These are phyloP conservation scores for Lentinula raphanica DNA, from an alignment of 768 basidiomycete species.

Conservation along the genomic window DNA sequence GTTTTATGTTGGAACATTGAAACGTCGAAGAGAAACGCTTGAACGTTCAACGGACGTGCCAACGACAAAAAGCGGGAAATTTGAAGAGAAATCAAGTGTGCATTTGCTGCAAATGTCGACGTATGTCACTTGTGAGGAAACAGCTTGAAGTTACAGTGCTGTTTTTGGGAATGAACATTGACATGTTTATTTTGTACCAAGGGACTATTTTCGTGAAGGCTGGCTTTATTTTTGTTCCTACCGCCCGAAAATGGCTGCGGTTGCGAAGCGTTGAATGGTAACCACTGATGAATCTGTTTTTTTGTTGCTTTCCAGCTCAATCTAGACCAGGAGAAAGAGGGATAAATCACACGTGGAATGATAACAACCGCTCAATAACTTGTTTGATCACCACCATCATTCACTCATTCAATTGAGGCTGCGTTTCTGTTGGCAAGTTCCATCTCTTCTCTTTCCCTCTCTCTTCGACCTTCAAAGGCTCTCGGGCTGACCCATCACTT, in stretches of 20 bases:
- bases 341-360: not conserved
- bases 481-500: constrained; percentile 13
- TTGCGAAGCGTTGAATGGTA: not conserved
- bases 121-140: no score
- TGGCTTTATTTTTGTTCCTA: not conserved
- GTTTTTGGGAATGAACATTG: no score
- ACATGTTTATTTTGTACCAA: no score
- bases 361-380: not conserved
- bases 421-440: constrained; percentile 12
- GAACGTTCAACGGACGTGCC: no score
- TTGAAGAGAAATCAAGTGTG: no score
- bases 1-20: no score
- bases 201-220: no score
- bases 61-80: no score
- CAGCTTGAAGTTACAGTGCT: no score
- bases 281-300: not conserved
- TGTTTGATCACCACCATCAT: not conserved
- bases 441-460: constrained; percentile 18
- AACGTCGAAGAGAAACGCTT: no score
- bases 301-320: not conserved
- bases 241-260: not conserved
- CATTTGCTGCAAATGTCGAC: no score
- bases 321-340: not conserved
- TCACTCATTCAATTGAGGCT: not conserved
- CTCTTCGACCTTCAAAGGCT: constrained; percentile 22